A percentile compares a stretch with the other conserved stretches of the same genome.
Evolutionary conservation across 139 green algal genomes (phyloP).

Genomic region (Closterium sp.): DNA sequence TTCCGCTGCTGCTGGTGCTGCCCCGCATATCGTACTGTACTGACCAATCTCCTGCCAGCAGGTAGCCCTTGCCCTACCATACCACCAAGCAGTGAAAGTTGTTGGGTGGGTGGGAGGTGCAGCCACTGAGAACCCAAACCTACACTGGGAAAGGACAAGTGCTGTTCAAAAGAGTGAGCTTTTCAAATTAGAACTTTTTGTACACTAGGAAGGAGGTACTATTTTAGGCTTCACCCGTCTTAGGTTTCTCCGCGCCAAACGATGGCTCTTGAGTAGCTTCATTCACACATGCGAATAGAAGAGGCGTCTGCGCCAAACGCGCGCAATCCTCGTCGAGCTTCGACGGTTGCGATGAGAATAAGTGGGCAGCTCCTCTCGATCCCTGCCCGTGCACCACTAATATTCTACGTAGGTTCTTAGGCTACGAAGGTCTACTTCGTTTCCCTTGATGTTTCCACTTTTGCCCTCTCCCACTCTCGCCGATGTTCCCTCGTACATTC

Average conservation of each 20-base stretch:
- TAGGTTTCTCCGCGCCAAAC: not conserved
- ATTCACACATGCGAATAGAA: not conserved
- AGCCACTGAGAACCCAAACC: no score
- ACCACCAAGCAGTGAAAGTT: no score
- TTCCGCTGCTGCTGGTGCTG: no score
- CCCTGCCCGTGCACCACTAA: not conserved
- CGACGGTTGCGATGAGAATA: not conserved
- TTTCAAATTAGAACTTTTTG: no score
- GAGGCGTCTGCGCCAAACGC: not conserved
- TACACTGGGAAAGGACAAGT: no score
- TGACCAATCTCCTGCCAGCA: no score
- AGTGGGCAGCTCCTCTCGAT: not conserved
- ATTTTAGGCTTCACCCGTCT: not conserved
- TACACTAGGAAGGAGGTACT: no score
- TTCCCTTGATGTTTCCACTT: not conserved
- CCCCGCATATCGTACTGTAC: no score
- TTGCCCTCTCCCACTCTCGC: not conserved
- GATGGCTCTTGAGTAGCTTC: not conserved
- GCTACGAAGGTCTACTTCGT: not conserved
- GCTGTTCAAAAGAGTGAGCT: no score
- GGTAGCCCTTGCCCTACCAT: no score
- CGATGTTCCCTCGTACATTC: not conserved
- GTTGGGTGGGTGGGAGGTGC: no score
- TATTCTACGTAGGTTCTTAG: not conserved
- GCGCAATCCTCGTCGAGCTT: not conserved